phyloP scores from a whole-genome alignment of 78 protist species.

The slime mould (Dictyostelium discoideum) region DNA sequence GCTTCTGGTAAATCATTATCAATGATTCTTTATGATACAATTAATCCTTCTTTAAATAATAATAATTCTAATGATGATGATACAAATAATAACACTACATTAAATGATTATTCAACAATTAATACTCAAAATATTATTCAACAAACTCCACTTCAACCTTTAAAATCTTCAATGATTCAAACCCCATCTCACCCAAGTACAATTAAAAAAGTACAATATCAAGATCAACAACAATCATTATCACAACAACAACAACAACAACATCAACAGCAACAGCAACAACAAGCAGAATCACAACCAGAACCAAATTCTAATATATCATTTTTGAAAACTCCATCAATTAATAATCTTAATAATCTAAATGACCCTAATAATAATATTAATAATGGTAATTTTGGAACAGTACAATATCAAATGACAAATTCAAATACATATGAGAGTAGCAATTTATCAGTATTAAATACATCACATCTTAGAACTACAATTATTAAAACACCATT shows the following conservation, averaged over 20 bases:
- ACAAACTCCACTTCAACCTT: background rate
- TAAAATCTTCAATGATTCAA: background rate
- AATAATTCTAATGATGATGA: background rate
- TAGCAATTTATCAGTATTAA: constrained; percentile 37
- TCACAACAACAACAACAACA: background rate
- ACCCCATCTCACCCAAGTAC: background rate
- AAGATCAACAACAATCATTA: background rate
- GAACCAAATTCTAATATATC: background rate
- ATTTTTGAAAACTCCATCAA: background rate
- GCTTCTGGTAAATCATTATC: constrained; percentile 30
- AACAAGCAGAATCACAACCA: background rate
- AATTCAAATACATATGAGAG: constrained; percentile 59
- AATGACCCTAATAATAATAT: too few species aligned
- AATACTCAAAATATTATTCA: background rate
- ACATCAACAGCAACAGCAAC: background rate
- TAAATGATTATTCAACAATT: background rate
- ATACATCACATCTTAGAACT: constrained; percentile 49
- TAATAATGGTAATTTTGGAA: background rate
- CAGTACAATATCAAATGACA: constrained; percentile 36
- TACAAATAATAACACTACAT: background rate
- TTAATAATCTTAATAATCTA: too few species aligned
- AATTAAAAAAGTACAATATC: background rate
- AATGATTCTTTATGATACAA: background rate
- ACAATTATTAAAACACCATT: constrained; percentile 43
- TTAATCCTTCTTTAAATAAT: background rate